phyloP scores from a whole-genome alignment of 768 basidiomycete genomes.

The Tremella yokohamensis region DNA sequence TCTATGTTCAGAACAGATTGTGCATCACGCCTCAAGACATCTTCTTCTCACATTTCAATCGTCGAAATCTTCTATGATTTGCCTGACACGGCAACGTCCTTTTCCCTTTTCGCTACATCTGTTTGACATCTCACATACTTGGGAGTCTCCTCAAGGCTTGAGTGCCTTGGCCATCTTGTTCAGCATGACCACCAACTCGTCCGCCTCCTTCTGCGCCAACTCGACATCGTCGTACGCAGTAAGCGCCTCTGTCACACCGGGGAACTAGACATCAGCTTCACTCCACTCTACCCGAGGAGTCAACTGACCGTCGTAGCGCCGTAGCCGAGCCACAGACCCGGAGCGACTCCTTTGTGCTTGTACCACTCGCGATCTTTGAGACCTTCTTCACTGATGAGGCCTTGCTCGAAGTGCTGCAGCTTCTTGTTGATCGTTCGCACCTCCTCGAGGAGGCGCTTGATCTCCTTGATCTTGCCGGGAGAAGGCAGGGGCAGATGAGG shows the following conservation, averaged over 20 bases:
- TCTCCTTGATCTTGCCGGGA: constrained; percentile 38
- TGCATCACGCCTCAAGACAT: not conserved
- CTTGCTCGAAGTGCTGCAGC: constrained; percentile 45
- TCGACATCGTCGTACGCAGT: constrained; percentile 42
- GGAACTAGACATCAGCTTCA: constrained; percentile 29
- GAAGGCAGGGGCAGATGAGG: constrained; percentile 7
- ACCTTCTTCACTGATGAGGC: constrained; percentile 47
- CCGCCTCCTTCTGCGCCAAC: constrained; percentile 45
- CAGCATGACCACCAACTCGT: constrained; percentile 41
- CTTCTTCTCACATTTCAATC: not conserved
- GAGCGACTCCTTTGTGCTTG: constrained; percentile 49
- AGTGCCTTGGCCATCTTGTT: constrained; percentile 31
- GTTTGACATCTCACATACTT: not conserved
- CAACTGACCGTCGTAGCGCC: constrained; percentile 42
- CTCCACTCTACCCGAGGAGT: not conserved
- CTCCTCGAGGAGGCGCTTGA: constrained; percentile 43
- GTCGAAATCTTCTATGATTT: too few species aligned
- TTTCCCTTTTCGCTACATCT: not conserved
- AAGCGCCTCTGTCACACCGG: constrained; percentile 37
- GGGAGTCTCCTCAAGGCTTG: constrained; percentile 15
- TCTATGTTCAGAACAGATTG: too few species aligned
- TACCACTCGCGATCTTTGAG: constrained; percentile 51
- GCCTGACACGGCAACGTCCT: too few species aligned
- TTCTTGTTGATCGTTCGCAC: constrained; percentile 48
- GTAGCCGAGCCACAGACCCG: constrained; percentile 50